These are phyloP conservation scores for Chaetomium olivaceum DNA, from an alignment of 2,329 filamentous ascomycete genomes.

Conservation along the genomic window DNA sequence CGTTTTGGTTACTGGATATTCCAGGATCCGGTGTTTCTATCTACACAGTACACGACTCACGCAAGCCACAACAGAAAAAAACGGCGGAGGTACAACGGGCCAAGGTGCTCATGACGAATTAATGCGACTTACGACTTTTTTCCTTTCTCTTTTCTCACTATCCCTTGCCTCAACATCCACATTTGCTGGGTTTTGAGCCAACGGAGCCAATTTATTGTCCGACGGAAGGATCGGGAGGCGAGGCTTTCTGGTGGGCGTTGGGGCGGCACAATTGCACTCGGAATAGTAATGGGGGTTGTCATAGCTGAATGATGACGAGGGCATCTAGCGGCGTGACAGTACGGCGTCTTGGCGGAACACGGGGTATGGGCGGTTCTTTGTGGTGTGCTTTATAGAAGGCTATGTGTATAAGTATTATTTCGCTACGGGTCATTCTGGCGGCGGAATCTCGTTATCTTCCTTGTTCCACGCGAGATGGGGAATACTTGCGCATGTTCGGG, in stretches of 20 bases:
- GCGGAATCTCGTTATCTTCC: conserved; percentile 18
- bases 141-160: conserved; percentile 15
- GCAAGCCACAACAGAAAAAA: not conserved
- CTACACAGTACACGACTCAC: conserved; percentile 8
- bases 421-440: conserved; percentile 20
- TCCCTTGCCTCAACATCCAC: conserved; percentile 1
- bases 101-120: conserved; percentile 19
- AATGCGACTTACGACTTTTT: conserved; percentile 24
- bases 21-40: conserved; percentile 23
- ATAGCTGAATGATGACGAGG: conserved; percentile 18
- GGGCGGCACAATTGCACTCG: conserved; percentile 6
- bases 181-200: conserved; percentile 10
- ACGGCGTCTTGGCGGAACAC: conserved; percentile 15
- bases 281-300: not conserved
- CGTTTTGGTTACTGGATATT: conserved; percentile 24
- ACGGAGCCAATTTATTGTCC: not conserved
- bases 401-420: conserved; percentile 29
- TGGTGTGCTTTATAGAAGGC: conserved; percentile 18
- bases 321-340: conserved; percentile 10
- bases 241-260: conserved; percentile 4
- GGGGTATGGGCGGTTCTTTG: conserved; percentile 3
- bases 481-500: conserved; percentile 19
- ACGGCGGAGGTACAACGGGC: conserved; percentile 5
- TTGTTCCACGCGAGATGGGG: conserved; percentile 3
- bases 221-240: not conserved